Conservation (phyloP, 129 eudicot species). For the Glebionis coronaria region DNA sequence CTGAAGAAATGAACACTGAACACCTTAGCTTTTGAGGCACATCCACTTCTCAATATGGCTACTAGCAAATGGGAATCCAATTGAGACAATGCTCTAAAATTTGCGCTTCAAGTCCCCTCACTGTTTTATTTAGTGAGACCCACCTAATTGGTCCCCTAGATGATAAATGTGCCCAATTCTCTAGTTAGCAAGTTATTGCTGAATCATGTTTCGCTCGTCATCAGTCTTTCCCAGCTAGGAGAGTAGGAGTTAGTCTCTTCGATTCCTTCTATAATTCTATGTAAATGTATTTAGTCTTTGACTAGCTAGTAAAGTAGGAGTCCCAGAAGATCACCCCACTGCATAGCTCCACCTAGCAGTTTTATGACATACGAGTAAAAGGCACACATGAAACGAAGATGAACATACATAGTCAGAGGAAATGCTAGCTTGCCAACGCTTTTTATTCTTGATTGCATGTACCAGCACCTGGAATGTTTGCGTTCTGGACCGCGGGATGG, state of each 20-base stretch:
- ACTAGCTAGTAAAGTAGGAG: neutral
- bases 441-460: too few species aligned
- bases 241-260: neutral
- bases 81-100: neutral
- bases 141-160: neutral
- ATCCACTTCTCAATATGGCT: neutral
- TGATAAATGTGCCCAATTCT: neutral
- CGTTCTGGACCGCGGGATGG: too few species aligned
- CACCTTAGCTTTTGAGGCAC: neutral
- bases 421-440: too few species aligned
- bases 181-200: neutral
- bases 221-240: neutral
- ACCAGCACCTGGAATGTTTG: too few species aligned
- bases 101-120: neutral
- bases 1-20: neutral
- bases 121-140: neutral
- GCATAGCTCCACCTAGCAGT: neutral
- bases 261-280: constrained; percentile 4
- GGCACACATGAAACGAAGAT: neutral
- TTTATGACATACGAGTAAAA: neutral
- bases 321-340: constrained; percentile 1
- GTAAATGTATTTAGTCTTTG: neutral
- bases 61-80: neutral
- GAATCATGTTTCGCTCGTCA: neutral
- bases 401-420: too few species aligned